Conservation (phyloP, 768 basidiomycete species). For the Rhizopogon vesiculosus region DNA sequence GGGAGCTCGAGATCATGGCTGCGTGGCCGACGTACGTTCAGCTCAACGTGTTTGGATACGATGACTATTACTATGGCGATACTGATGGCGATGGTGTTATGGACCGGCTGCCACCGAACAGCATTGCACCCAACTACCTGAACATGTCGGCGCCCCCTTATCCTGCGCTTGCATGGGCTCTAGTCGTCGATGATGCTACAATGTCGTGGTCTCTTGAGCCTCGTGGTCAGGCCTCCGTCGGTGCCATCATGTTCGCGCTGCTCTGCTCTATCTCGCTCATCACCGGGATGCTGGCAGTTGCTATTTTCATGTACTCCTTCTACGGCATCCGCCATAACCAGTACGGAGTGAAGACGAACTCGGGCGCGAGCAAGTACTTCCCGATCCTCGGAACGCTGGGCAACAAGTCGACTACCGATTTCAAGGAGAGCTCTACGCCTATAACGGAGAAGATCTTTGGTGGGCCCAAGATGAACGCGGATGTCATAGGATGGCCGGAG, state of each 20-base stretch:
- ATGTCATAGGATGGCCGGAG: slow-evolving; percentile 96
- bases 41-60: slow-evolving; percentile 86
- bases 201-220: slow-evolving; percentile 78
- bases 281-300: slow-evolving; percentile 77
- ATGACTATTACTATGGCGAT: slow-evolving; percentile 92
- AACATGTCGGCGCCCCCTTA: slow-evolving; percentile 90
- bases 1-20: slow-evolving; percentile 88
- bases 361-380: slow-evolving; percentile 74
- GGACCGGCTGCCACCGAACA: slow-evolving; percentile 89
- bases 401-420: slow-evolving; percentile 63
- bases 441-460: slow-evolving; percentile 72
- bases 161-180: slow-evolving; percentile 85
- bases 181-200: slow-evolving; percentile 72
- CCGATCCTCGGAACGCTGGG: slow-evolving; percentile 72
- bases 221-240: slow-evolving; percentile 75
- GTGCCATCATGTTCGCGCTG: slow-evolving; percentile 84
- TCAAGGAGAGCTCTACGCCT: slow-evolving; percentile 54
- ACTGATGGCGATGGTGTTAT: slow-evolving; percentile 81
- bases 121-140: slow-evolving; percentile 77
- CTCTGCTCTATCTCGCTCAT: slow-evolving; percentile 78
- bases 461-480: slow-evolving; percentile 48
- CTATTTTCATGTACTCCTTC: slow-evolving; percentile 93
- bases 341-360: slow-evolving; percentile 78
- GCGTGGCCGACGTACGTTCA: slow-evolving; percentile 89
- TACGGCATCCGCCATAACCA: slow-evolving; percentile 94